Conservation (phyloP, 345 rosid genomes). For the Melastoma malabathricum region DNA sequence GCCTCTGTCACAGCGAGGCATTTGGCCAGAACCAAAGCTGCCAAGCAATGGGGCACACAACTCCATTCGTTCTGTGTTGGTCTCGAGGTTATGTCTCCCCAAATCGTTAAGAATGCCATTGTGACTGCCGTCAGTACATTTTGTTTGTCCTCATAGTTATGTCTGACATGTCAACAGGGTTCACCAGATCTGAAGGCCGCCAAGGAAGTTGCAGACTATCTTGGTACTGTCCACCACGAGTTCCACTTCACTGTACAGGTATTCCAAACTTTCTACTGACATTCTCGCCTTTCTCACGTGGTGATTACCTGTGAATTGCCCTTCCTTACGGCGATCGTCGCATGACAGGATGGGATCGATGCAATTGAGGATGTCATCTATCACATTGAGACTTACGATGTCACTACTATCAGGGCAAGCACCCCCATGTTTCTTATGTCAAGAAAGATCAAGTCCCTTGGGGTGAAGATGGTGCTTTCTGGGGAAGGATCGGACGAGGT, state of each 20-base stretch:
- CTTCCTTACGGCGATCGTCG: neutral
- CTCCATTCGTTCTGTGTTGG: conserved; percentile 91
- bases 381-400: conserved; percentile 85
- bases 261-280: conserved; percentile 2
- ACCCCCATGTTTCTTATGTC: conserved; percentile 93
- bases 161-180: conserved; percentile 26
- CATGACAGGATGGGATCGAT: conserved; percentile 67
- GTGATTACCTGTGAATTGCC: neutral
- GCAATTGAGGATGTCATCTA: conserved; percentile 92
- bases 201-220: conserved; percentile 72
- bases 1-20: conserved; percentile 79
- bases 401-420: conserved; percentile 79
- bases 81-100: conserved; percentile 40
- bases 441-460: conserved; percentile 79
- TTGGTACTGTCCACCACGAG: conserved; percentile 87
- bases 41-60: conserved; percentile 73
- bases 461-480: conserved; percentile 97
- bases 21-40: conserved; percentile 56
- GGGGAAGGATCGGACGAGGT: conserved; percentile 94
- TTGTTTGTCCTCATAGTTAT: neutral
- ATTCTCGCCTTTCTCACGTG: no score
- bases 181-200: conserved; percentile 87
- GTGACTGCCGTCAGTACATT: no score
- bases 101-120: no score
- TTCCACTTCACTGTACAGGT: conserved; percentile 88